phyloP scores from a whole-genome alignment of 768 basidiomycete genomes.

The Gymnopilus dilepis region DNA sequence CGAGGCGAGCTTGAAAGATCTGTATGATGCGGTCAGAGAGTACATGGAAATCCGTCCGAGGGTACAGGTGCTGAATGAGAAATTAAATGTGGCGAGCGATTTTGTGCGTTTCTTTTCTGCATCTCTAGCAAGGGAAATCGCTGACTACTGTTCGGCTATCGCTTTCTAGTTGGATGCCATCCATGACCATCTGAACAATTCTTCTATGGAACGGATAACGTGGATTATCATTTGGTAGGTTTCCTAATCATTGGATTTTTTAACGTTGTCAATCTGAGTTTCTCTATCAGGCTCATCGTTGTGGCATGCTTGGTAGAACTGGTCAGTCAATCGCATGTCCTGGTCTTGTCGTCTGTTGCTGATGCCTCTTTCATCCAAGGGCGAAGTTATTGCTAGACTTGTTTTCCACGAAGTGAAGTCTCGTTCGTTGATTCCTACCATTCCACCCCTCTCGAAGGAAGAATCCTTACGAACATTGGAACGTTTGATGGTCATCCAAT shows the following conservation, averaged over 20 bases:
- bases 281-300: constrained; percentile 75
- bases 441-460: constrained; percentile 28
- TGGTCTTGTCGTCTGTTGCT: not conserved
- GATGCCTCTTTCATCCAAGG: constrained; percentile 43
- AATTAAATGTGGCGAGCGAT: constrained; percentile 85
- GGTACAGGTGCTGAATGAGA: constrained; percentile 87
- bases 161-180: constrained; percentile 78
- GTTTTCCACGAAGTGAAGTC: constrained; percentile 59
- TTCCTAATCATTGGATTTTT: constrained; percentile 29
- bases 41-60: constrained; percentile 92
- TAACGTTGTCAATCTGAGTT: constrained; percentile 19
- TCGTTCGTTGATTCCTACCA: not conserved
- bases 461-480: constrained; percentile 47
- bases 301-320: constrained; percentile 89
- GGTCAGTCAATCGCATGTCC: constrained; percentile 48
- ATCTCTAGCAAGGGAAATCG: not conserved
- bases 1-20: constrained; percentile 84
- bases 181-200: constrained; percentile 90
- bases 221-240: constrained; percentile 54
- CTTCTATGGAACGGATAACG: constrained; percentile 90
- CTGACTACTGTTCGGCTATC: not conserved
- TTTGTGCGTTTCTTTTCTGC: constrained; percentile 59
- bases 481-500: constrained; percentile 38
- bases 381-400: constrained; percentile 81
- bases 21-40: constrained; percentile 92